A percentile compares a stretch with the other conserved stretches of the same genome.
phyloP scores from a whole-genome alignment of 768 basidiomycete genomes.

The Leccinum barrowsii region DNA sequence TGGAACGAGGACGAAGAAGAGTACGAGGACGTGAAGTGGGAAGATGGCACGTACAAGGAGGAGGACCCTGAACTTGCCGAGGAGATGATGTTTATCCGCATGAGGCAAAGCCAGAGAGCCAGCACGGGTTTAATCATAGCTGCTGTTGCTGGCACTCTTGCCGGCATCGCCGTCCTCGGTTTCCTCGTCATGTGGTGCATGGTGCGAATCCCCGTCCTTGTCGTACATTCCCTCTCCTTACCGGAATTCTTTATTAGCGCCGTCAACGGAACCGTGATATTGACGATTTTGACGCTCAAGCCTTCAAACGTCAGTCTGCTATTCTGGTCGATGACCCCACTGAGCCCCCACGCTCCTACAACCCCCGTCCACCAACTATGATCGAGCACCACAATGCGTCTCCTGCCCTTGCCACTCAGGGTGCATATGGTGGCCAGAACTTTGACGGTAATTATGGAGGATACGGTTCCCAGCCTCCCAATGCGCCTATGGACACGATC shows the following conservation, averaged over 20 bases:
- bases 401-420: constrained; percentile 25
- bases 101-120: not conserved
- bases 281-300: constrained; percentile 50
- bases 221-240: constrained; percentile 4
- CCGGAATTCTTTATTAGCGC: constrained; percentile 31
- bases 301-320: constrained; percentile 65
- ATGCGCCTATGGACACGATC: constrained; percentile 14
- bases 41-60: too few relatives aligned
- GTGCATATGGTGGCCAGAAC: constrained; percentile 18
- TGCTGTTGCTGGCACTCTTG: constrained; percentile 45
- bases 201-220: constrained; percentile 30
- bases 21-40: too few relatives aligned
- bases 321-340: constrained; percentile 54
- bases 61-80: too few relatives aligned
- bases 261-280: constrained; percentile 36
- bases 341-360: constrained; percentile 37
- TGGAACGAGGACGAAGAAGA: too few relatives aligned
- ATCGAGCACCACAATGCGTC: constrained; percentile 45
- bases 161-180: constrained; percentile 37
- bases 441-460: constrained; percentile 25
- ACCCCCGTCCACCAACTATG: constrained; percentile 64
- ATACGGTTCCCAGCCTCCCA: constrained; percentile 22
- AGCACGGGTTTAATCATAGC: constrained; percentile 31
- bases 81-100: too few relatives aligned
- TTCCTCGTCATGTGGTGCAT: constrained; percentile 46